These are phyloP conservation scores for Saccharomycopsis malanga DNA, from an alignment of 805 yeast genomes.

Conservation along the genomic window DNA sequence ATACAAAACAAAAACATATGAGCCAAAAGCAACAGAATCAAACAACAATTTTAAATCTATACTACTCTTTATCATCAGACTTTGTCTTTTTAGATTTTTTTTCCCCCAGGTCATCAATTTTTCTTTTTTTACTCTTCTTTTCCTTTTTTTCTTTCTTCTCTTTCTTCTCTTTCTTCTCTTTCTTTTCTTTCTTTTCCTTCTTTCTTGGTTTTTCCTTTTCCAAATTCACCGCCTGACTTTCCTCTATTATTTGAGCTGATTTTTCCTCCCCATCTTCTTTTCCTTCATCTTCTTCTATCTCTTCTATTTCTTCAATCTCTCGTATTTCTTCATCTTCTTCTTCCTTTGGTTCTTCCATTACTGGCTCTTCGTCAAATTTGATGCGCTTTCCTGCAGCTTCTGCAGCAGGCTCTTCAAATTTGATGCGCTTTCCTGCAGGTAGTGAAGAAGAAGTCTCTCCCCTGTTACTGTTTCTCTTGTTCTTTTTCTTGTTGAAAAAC, in stretches of 20 bases:
- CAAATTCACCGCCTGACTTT: constrained; percentile 1
- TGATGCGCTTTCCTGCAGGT: constrained; percentile 21
- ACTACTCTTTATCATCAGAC: neutral
- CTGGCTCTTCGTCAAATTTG: no score
- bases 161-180: constrained; percentile 12
- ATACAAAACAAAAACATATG: no score
- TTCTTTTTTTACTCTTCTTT: constrained; percentile 13
- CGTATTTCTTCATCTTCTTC: constrained; percentile 14
- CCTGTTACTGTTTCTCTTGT: constrained; percentile 3
- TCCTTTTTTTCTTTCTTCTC: constrained; percentile 15
- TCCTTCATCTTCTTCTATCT: constrained; percentile 14
- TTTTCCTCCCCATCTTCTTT: neutral
- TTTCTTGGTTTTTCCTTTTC: constrained; percentile 9
- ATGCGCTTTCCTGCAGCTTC: no score
- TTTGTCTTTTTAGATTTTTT: constrained; percentile 3
- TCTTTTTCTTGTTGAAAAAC: constrained; percentile 23
- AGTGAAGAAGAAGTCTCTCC: neutral
- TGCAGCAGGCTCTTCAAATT: neutral
- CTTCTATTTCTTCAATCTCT: constrained; percentile 21
- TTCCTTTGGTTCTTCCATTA: constrained; percentile 20
- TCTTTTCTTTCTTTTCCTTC: constrained; percentile 12
- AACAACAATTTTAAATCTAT: no score
- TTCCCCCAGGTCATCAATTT: neutral
- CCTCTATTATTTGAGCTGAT: neutral
- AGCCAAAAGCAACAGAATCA: no score